These are phyloP conservation scores for Athelia psychrophila DNA, from an alignment of 1,284 basidiomycete species.

Conservation along the genomic window DNA sequence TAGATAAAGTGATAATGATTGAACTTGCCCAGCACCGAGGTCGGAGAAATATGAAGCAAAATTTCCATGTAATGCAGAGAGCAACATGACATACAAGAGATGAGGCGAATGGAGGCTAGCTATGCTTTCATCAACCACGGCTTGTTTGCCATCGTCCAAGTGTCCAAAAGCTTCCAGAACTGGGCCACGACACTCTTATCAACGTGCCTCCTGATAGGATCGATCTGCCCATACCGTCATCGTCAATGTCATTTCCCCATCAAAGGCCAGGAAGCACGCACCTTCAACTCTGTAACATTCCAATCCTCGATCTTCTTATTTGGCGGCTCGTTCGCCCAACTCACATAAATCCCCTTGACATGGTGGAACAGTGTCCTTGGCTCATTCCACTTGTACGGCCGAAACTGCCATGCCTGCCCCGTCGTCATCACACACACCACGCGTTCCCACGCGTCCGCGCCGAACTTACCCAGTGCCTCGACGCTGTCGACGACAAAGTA, in stretches of 20 bases:
- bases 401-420: slow-evolving; percentile 97
- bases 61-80: no score
- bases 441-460: slow-evolving; percentile 89
- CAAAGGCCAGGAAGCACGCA: slow-evolving; percentile 24
- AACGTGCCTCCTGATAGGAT: slow-evolving; percentile 87
- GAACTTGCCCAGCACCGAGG: no score
- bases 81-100: no score
- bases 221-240: slow-evolving; percentile 55
- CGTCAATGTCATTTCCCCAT: no score
- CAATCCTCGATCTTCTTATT: slow-evolving; percentile 91
- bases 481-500: slow-evolving; percentile 90
- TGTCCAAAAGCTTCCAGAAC: slow-evolving; percentile 91
- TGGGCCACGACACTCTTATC: slow-evolving; percentile 94
- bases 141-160: slow-evolving; percentile 80
- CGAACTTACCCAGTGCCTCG: slow-evolving; percentile 90
- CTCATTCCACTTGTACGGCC: slow-evolving; percentile 94
- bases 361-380: slow-evolving; percentile 91
- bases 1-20: no score
- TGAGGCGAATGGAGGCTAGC: no score
- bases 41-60: no score
- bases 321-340: slow-evolving; percentile 89
- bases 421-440: slow-evolving; percentile 98
- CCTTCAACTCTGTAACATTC: slow-evolving; percentile 95
- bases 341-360: slow-evolving; percentile 91
- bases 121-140: slow-evolving; percentile 57